Base-by-base conservation (phyloP, 2,329 filamentous ascomycete genomes). In the Trichoderma brevicompactum region DNA sequence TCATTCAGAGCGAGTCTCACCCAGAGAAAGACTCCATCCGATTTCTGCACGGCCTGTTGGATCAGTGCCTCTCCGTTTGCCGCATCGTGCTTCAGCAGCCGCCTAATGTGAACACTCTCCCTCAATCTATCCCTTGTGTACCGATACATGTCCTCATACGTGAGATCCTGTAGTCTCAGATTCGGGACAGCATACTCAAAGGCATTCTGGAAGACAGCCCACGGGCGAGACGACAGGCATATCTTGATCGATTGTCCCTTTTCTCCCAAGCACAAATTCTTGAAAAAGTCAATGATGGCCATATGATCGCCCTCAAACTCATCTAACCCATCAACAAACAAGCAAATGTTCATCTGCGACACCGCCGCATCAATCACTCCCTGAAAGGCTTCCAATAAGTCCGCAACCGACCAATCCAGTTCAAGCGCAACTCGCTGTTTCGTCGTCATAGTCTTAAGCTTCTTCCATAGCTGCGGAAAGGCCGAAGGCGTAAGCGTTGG, bases 1-100 rank as follows among this genome's bases (percentile, higher is more conserved):
- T 72, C 69, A 13, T 73, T 68, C 9, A 77, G 72, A 0, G 74
- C 76, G 6, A 74, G 69, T 1, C 69, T 67, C 1, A 76, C 71
- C 76, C 76, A 77, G 8, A 78, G 70, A 50, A 78, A 77, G 0
- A 78, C 75, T 0, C 76, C 76, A 10, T 75, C 71, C 0, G 76
- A 71, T 7, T 64, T 70, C 2, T 72, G 66, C 1, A 73, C 69
- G 0, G 71, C 69, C 0, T 63, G 49, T 15, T 68, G 46, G 36
- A 72, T 50, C 17, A 74, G 58, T 1, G 19, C 13, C 2, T 58
- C 38, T 0, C 59, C 62, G 6, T 7, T 36, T 0, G 66, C 50
- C 5, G 43, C 10, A 13, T 72, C 49, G 3, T 62, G 23, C 12
- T 46, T 55, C 9, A 74, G 13, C 0, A 72, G 15, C 0, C 44